A percentile compares a stretch with the other conserved stretches of the same genome.
phyloP scores from a whole-genome alignment of 208 protist genomes.

The Endotrypanum monterogeii region DNA sequence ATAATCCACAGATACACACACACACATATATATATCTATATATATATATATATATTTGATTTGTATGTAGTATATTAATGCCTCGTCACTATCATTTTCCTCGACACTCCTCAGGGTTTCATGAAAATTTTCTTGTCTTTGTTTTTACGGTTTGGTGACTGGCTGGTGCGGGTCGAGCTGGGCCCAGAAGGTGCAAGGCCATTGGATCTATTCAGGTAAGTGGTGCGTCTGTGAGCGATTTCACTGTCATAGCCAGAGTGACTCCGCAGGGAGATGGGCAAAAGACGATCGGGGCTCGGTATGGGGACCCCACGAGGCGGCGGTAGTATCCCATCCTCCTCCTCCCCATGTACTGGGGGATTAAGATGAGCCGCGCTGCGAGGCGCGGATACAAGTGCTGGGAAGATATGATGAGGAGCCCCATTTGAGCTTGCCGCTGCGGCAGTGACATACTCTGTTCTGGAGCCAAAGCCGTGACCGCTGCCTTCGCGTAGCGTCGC shows the following conservation, averaged over 20 bases:
- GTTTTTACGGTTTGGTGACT: conserved; percentile 40
- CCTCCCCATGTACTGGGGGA: background rate
- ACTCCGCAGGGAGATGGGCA: conserved; percentile 25
- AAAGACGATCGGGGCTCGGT: conserved; percentile 14
- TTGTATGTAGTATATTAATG: no score
- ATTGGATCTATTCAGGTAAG: background rate
- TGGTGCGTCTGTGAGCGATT: background rate
- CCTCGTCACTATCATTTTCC: background rate
- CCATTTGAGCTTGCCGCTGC: background rate
- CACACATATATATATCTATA: background rate
- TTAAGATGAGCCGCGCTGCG: background rate
- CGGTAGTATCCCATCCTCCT: background rate
- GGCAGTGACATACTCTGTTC: background rate
- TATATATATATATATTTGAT: background rate
- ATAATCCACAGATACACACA: background rate
- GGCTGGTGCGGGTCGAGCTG: conserved; percentile 20
- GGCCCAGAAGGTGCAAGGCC: background rate
- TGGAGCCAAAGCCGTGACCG: background rate
- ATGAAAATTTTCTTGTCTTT: conserved; percentile 25
- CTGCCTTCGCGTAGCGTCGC: background rate
- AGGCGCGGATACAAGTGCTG: background rate
- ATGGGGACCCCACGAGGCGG: background rate
- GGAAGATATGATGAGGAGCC: background rate
- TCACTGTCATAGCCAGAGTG: background rate
- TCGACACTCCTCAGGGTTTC: background rate